Percentiles rank a stretch among this genome's conserved stretches.
These are phyloP conservation scores for Ceratobasidium sp. DNA, from an alignment of 1,284 basidiomycete species.

Conservation along the genomic window DNA sequence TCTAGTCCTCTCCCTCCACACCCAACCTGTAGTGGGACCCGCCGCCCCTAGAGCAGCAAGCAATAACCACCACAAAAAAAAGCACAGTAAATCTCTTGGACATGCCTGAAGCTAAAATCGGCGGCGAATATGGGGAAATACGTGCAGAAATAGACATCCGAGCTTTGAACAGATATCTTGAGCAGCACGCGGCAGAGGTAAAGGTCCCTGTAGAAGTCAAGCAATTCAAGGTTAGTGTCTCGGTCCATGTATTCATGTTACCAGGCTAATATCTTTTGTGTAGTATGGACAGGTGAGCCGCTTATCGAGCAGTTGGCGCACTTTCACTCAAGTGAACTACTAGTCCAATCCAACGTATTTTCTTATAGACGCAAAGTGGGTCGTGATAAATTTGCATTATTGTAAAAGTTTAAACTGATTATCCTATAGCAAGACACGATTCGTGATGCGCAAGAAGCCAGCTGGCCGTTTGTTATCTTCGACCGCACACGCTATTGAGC, in stretches of 20 bases:
- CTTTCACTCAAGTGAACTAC: conserved; percentile 36
- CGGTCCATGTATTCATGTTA: conserved; percentile 40
- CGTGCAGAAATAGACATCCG: conserved; percentile 66
- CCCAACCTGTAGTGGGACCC: neutral
- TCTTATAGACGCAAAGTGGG: conserved; percentile 74
- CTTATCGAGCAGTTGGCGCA: neutral
- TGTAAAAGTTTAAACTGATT: conserved; percentile 25
- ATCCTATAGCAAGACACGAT: conserved; percentile 61
- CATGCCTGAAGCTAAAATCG: conserved; percentile 59
- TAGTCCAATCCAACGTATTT: conserved; percentile 97
- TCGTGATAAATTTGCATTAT: neutral
- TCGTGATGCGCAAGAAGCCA: conserved; percentile 94
- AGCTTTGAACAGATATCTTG: conserved; percentile 73
- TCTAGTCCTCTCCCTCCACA: neutral
- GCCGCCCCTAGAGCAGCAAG: neutral
- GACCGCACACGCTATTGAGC: conserved; percentile 93
- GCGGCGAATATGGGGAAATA: conserved; percentile 63
- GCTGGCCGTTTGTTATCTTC: conserved; percentile 82
- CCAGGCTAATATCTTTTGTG: conserved; percentile 32
- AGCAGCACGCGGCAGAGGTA: conserved; percentile 63
- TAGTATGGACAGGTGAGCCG: conserved; percentile 78
- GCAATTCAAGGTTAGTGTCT: conserved; percentile 81
- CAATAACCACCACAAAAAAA: neutral
- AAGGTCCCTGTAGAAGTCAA: conserved; percentile 77
- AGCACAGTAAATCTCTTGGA: conserved; percentile 15